Conservation (phyloP, 768 basidiomycete genomes). For the Lactifluus subvellereus region DNA sequence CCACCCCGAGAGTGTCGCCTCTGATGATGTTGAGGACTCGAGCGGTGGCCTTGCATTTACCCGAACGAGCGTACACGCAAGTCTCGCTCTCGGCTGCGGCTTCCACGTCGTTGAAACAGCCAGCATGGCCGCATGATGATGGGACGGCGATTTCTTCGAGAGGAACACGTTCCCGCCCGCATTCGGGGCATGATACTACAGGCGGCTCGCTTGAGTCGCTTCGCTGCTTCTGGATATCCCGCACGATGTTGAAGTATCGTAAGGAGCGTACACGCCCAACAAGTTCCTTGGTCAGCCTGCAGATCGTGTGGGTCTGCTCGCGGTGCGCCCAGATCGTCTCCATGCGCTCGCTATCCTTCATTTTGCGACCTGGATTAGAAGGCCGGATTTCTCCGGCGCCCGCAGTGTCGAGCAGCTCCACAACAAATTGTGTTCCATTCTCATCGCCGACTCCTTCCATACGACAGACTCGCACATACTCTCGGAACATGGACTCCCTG, state of each 20-base stretch:
- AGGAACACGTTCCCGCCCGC: slow-evolving; percentile 49
- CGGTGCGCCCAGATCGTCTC: slow-evolving; percentile 75
- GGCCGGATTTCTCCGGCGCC: slow-evolving; percentile 37
- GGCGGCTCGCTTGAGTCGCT: slow-evolving; percentile 55
- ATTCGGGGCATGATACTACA: slow-evolving; percentile 56
- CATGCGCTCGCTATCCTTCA: slow-evolving; percentile 54
- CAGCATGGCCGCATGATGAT: slow-evolving; percentile 89
- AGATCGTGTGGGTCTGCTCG: slow-evolving; percentile 81
- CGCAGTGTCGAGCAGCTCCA: slow-evolving; percentile 57
- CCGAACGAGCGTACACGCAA: slow-evolving; percentile 68
- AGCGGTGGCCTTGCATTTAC: slow-evolving; percentile 73
- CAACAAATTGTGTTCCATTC: slow-evolving; percentile 62
- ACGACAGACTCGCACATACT: slow-evolving; percentile 64
- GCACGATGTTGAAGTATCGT: slow-evolving; percentile 88
- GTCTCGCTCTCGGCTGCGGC: slow-evolving; percentile 69
- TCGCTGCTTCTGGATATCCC: slow-evolving; percentile 75
- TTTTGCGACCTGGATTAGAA: slow-evolving; percentile 28
- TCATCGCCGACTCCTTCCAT: slow-evolving; percentile 72
- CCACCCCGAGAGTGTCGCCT: slow-evolving; percentile 71
- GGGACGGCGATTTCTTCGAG: slow-evolving; percentile 73
- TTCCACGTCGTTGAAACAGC: slow-evolving; percentile 70
- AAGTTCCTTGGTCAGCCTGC: slow-evolving; percentile 80
- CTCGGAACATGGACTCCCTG: slow-evolving; percentile 73
- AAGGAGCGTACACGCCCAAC: slow-evolving; percentile 85
- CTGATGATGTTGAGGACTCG: slow-evolving; percentile 77